phyloP scores from a whole-genome alignment of 225 moss, liverwort and hornwort genomes.

The Asterella californica region DNA sequence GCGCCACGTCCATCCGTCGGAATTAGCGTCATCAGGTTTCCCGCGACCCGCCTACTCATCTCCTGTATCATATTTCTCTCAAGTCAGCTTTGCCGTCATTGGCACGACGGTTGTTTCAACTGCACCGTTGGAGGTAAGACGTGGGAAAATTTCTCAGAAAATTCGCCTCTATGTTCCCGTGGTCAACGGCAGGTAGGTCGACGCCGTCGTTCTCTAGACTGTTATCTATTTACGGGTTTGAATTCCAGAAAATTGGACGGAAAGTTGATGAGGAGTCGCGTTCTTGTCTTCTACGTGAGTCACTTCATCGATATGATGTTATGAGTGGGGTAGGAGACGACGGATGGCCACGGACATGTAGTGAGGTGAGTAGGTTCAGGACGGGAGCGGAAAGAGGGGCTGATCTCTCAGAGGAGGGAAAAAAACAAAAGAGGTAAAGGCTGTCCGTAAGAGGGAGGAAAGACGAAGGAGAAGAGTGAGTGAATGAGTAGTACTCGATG shows the following conservation, averaged over 20 bases:
- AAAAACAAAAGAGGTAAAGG: not conserved
- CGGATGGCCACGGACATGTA: not conserved
- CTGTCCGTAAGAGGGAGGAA: not conserved
- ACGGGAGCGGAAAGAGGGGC: not conserved
- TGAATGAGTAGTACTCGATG: not conserved
- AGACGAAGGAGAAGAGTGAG: not conserved
- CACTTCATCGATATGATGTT: not conserved
- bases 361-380: not conserved
- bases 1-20: too few relatives aligned
- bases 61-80: too few relatives aligned
- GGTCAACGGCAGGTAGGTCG: not conserved
- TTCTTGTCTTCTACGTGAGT: not conserved
- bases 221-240: not conserved
- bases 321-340: not conserved
- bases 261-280: not conserved
- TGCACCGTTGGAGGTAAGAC: slow-evolving; percentile 1
- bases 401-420: not conserved
- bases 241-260: not conserved
- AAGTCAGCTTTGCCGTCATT: too few relatives aligned
- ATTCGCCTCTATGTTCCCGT: not conserved
- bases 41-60: too few relatives aligned
- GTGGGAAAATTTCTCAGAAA: too few relatives aligned
- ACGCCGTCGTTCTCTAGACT: not conserved
- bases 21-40: too few relatives aligned
- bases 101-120: not conserved